Base-by-base conservation (phyloP, 2,329 filamentous ascomycete species). In the Fusarium protoensiforme region DNA sequence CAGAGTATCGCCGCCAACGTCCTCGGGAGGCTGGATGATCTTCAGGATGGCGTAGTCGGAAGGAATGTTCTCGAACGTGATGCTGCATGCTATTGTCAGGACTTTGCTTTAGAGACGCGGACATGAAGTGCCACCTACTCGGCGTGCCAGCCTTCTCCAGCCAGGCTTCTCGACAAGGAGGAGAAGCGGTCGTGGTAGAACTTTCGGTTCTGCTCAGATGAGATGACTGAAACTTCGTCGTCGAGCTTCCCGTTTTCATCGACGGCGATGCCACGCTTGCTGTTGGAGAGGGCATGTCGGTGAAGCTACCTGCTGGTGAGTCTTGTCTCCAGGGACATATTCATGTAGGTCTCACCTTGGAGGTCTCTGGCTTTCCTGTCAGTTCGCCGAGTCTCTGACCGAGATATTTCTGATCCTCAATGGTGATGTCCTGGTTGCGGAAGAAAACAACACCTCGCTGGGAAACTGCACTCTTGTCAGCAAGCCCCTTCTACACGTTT, bases 181-280 rank as follows among this genome's bases (percentile, higher is more conserved):
- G 62, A 69, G 20, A 65, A 65, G 22, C 58, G 43, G 22, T 71
- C 62, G n/a, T 65, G 61, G 48, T 69, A 69, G 16, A 71, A 66
- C 31, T 67, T 64, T 14, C 66, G 63, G 59, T 71, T 71, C 43
- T 69, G 64, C 11, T 64, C 65, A 4, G 65, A 68, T 2, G 68
- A 69, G 16, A 71, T 71, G 14, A 69, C 62, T 3, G 59, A 71
- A 14, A 71, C 66, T 16, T 69, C 69, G 1, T 71, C 66, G 36
- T 69, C 69, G 13, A 67, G 66, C 24, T 69, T 71, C 4, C 66
- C 66, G 16, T 69, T 66, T 29, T 69, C 59, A 2, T 71, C 66
- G 11, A 67, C 67, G 5, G 63, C 63, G n/a, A 67, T 72, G 16
- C 63, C 63, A n/a, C 60, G 60, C 27, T 72, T 67, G 36, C 63